A percentile compares a stretch with the other conserved stretches of the same genome.
Conservation (phyloP, 352 stramenopile species). For the Elongisporangium anandrum region DNA sequence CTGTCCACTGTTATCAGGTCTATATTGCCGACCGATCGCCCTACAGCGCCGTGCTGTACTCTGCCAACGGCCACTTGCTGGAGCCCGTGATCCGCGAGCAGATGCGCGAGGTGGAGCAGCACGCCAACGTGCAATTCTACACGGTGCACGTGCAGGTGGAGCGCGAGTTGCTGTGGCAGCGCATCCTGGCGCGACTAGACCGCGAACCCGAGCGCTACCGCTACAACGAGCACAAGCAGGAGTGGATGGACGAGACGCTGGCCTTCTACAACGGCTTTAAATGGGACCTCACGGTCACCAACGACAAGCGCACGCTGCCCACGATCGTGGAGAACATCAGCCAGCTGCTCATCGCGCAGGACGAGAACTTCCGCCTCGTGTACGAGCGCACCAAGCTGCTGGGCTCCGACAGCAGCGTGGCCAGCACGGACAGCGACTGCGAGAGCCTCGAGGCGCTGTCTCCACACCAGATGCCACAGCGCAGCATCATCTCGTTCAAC, state of each 20-base stretch:
- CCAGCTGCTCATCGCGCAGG: constrained; percentile 32
- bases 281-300: constrained; percentile 75
- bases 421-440: constrained; percentile 72
- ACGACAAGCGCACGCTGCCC: constrained; percentile 50
- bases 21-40: constrained; percentile 85
- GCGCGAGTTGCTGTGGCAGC: constrained; percentile 66
- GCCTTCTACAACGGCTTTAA: constrained; percentile 74
- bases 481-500: constrained; percentile 77
- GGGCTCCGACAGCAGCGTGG: constrained; percentile 39
- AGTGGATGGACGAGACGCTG: constrained; percentile 83
- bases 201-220: constrained; percentile 68
- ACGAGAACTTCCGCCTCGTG: constrained; percentile 63
- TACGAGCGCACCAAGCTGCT: constrained; percentile 49
- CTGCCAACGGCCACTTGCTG: constrained; percentile 57
- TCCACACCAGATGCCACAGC: constrained; percentile 2
- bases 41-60: constrained; percentile 84
- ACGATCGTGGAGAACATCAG: constrained; percentile 57
- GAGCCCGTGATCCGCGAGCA: constrained; percentile 81
- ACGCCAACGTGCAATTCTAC: constrained; percentile 78
- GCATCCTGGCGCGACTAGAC: constrained; percentile 59
- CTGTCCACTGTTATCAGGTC: constrained; percentile 21
- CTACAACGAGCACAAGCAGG: constrained; percentile 80
- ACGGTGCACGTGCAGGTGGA: constrained; percentile 82
- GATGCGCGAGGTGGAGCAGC: constrained; percentile 75
- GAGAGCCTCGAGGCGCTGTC: constrained; percentile 39